Base-by-base conservation (phyloP, 2,329 filamentous ascomycete species). In the Scytalidium lignicola region DNA sequence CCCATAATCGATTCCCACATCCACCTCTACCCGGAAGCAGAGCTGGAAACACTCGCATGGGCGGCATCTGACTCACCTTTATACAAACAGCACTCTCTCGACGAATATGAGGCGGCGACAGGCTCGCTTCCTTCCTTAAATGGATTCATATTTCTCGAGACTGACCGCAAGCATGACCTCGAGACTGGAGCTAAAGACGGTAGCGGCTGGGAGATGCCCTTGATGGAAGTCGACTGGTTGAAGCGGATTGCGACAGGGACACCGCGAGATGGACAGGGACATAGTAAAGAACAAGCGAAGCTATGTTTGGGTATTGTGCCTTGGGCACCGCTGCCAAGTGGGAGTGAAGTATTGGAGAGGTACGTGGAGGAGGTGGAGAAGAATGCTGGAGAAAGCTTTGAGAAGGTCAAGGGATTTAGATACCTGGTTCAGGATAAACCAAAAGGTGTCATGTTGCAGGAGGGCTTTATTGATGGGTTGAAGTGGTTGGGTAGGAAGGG, bases 1-100 rank as follows among this genome's bases (percentile, higher is more conserved):
- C 80, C 75, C 60, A 84, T 95, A 63, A 82, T 96, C 67, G 91
- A 96, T 73, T 86, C 89, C 37, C 92, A 96, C 74, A 86, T 96
- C 69, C 91, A 96, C 71, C 82, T 96, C 62, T 96, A 83, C 74
- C 87, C 89, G 41, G 68, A 73, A 42, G 77, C 79, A 47, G 86
- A 92, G 60, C 64, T 86, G 46, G 63, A 75, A 48, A 78, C 79
- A 37, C 79, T 95, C 54, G 71, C 79, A 50, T 96, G 90, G 90
- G 81, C 70, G 76, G 67, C 3, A 70, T 80, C 4, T 70, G 74
- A 43, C 68, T 76, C 61, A 74, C 81, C 3, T 74, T 95, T 45
- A 43, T 46, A 59, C 49, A 56, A 54, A 18, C 62, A 63, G 50
- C 54, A 58, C 29, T 67, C 48, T 26, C 54, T 54, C 12, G 57